A percentile compares a stretch with the other conserved stretches of the same genome.
Evolutionary conservation across 1,139 yeast species (phyloP).

Genomic region (Saccharomyces hybrid): DNA sequence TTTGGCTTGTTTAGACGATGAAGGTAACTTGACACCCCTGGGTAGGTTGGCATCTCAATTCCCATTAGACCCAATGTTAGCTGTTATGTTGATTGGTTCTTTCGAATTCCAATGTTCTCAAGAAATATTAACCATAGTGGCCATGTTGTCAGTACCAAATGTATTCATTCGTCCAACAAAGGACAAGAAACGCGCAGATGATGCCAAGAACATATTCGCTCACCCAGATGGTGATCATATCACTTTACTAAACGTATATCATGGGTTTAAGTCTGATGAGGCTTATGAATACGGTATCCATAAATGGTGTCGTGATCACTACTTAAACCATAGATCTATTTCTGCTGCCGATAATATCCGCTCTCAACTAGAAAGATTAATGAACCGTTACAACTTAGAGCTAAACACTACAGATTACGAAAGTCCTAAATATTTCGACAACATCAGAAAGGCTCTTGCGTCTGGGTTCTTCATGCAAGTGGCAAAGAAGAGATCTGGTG

Average conservation of each 20-base stretch:
- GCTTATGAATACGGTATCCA: constrained; percentile 52
- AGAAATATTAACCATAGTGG: constrained; percentile 81
- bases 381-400: constrained; percentile 75
- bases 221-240: constrained; percentile 95
- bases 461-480: constrained; percentile 99
- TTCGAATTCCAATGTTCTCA: constrained; percentile 81
- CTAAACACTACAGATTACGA: constrained; percentile 65
- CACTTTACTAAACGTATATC: constrained; percentile 80
- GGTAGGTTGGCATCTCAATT: constrained; percentile 89
- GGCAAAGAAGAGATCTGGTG: constrained; percentile 74
- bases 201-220: constrained; percentile 78
- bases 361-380: constrained; percentile 69
- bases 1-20: constrained; percentile 82
- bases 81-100: constrained; percentile 85
- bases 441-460: constrained; percentile 76
- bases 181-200: constrained; percentile 88
- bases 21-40: constrained; percentile 79
- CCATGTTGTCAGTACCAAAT: constrained; percentile 85
- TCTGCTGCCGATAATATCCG: constrained; percentile 81
- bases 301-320: constrained; percentile 91
- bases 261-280: constrained; percentile 71
- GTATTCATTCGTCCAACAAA: constrained; percentile 91
- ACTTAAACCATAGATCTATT: constrained; percentile 73
- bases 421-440: constrained; percentile 58
- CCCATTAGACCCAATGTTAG: constrained; percentile 93